Evolutionary conservation across 139 green algal genomes (phyloP).

Genomic region (Trebouxia sp.): DNA sequence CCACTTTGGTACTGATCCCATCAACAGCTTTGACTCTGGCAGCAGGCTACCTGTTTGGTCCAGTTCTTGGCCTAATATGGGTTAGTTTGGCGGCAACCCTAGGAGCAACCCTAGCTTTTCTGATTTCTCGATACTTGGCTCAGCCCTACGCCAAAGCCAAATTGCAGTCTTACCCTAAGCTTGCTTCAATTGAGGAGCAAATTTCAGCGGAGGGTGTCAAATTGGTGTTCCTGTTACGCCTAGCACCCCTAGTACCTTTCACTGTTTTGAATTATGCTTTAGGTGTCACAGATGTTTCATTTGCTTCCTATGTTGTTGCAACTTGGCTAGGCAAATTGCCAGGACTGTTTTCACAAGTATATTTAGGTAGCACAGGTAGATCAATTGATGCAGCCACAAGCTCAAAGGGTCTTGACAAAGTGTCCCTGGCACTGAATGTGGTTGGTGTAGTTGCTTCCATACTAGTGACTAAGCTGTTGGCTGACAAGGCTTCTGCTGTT

Average conservation of each 20-base stretch:
- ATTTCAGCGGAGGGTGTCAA: slow-evolving; percentile 53
- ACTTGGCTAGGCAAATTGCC: slow-evolving; percentile 86
- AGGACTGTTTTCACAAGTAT: slow-evolving; percentile 81
- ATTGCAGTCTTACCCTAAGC: slow-evolving; percentile 42
- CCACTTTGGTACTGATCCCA: slow-evolving; percentile 75
- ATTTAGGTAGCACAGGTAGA: slow-evolving; percentile 58
- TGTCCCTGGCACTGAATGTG: slow-evolving; percentile 57
- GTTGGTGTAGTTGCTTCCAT: slow-evolving; percentile 66
- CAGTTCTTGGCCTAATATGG: slow-evolving; percentile 58
- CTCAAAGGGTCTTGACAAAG: slow-evolving; percentile 11
- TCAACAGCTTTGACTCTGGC: slow-evolving; percentile 72
- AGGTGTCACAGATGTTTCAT: slow-evolving; percentile 57
- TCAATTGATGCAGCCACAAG: slow-evolving; percentile 54
- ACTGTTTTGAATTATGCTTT: slow-evolving; percentile 75
- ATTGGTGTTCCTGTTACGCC: slow-evolving; percentile 75
- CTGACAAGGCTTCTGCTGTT: slow-evolving; percentile 49
- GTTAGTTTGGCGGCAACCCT: slow-evolving; percentile 66
- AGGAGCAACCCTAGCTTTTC: slow-evolving; percentile 65
- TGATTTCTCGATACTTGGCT: slow-evolving; percentile 66
- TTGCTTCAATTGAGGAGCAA: slow-evolving; percentile 52
- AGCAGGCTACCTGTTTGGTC: slow-evolving; percentile 78
- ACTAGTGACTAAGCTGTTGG: slow-evolving; percentile 53
- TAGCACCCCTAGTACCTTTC: slow-evolving; percentile 78
- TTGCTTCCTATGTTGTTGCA: slow-evolving; percentile 64
- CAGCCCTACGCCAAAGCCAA: slow-evolving; percentile 51